These are phyloP conservation scores for Apiospora arundinis DNA, from an alignment of 2,329 filamentous ascomycete species.

Conservation along the genomic window DNA sequence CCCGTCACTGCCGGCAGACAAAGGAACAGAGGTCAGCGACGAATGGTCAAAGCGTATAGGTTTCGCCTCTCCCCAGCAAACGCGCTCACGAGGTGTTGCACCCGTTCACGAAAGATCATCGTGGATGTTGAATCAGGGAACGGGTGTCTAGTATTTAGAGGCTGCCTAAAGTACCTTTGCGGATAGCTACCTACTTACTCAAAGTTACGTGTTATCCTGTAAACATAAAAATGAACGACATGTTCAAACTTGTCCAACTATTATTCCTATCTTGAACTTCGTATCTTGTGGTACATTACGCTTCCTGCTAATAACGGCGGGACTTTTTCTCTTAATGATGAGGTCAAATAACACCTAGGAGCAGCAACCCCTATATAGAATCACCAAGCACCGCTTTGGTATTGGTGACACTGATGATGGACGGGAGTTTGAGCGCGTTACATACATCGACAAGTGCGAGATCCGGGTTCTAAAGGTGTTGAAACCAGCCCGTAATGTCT, in stretches of 20 bases:
- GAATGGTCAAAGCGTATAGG: slow-evolving; percentile 6
- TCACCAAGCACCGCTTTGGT: background rate
- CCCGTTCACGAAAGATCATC: background rate
- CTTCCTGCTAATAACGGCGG: background rate
- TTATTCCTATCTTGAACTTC: background rate
- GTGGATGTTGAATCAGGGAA: background rate
- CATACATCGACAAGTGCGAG: background rate
- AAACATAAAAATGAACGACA: background rate
- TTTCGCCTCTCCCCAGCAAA: background rate
- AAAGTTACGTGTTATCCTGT: background rate
- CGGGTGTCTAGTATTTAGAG: background rate
- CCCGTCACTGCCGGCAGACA: slow-evolving; percentile 15
- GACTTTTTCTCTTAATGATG: too few species aligned
- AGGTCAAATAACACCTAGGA: background rate
- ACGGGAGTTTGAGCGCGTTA: background rate
- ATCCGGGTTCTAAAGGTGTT: background rate
- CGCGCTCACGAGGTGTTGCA: background rate
- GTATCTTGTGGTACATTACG: background rate
- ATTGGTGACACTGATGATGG: background rate
- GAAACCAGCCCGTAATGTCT: background rate
- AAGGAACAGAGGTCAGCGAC: background rate
- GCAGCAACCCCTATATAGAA: too few species aligned
- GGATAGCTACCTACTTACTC: background rate
- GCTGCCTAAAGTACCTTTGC: too few species aligned
- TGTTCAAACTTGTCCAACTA: background rate